Percentiles rank a stretch among this genome's conserved stretches.
These are phyloP conservation scores for Scheffersomyces titani DNA, from an alignment of 1,139 yeast species.

Conservation along the genomic window DNA sequence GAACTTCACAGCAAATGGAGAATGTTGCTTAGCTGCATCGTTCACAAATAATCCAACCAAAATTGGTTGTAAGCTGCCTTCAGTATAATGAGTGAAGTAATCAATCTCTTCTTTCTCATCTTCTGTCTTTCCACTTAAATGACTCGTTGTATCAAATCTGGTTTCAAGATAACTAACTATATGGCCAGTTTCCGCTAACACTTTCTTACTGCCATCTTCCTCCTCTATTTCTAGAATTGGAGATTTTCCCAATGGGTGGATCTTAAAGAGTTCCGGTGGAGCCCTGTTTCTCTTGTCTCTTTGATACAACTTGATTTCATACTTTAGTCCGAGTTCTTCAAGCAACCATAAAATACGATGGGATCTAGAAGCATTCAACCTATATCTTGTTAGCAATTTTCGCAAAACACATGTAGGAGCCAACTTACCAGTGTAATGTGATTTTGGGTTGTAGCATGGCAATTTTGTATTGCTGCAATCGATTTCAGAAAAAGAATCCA, in stretches of 20 bases:
- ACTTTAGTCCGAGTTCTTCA: constrained; percentile 35
- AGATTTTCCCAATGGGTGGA: constrained; percentile 45
- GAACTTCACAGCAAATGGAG: constrained; percentile 31
- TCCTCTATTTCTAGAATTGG: constrained; percentile 39
- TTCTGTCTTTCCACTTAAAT: constrained; percentile 24
- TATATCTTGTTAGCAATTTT: constrained; percentile 1
- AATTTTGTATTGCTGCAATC: neutral
- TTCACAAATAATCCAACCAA: constrained; percentile 35
- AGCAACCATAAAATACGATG: constrained; percentile 43
- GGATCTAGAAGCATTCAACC: constrained; percentile 41
- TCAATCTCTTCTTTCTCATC: constrained; percentile 30
- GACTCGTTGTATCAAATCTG: constrained; percentile 29
- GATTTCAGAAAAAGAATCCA: neutral
- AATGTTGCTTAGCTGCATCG: constrained; percentile 22
- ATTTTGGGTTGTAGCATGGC: constrained; percentile 11
- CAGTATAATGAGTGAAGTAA: constrained; percentile 41
- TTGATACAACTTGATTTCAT: constrained; percentile 34
- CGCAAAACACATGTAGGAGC: neutral
- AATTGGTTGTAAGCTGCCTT: constrained; percentile 38
- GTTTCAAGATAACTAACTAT: constrained; percentile 33
- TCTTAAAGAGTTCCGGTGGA: constrained; percentile 32
- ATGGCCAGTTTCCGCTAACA: constrained; percentile 42
- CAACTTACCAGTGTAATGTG: constrained; percentile 24
- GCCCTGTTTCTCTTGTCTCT: constrained; percentile 33
- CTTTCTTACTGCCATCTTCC: constrained; percentile 16